A percentile compares a stretch with the other conserved stretches of the same genome.
phyloP scores from a whole-genome alignment of 768 basidiomycete genomes.

The Russula sp. region DNA sequence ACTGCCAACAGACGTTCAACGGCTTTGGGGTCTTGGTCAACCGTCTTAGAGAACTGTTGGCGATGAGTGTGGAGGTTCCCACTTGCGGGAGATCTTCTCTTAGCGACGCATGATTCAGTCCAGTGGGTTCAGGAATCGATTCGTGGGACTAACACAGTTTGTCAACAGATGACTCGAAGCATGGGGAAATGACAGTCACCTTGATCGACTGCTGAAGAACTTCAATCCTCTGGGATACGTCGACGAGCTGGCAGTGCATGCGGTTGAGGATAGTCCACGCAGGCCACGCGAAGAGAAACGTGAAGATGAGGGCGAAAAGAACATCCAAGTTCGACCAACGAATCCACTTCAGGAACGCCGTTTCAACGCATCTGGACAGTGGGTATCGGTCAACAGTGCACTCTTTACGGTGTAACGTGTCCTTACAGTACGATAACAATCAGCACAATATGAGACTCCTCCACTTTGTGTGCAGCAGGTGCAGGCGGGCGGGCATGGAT shows the following conservation, averaged over 20 bases:
- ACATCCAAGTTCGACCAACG: neutral
- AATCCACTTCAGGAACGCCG: neutral
- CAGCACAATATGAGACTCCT: neutral
- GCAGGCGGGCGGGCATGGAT: no score
- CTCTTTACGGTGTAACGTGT: neutral
- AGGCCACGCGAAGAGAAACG: neutral
- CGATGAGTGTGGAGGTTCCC: neutral
- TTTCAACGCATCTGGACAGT: neutral
- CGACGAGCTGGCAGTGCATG: neutral
- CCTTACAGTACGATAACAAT: constrained; percentile 3
- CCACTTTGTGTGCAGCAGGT: no score
- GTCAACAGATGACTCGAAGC: neutral
- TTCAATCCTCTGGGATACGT: neutral
- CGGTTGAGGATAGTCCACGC: constrained; percentile 1
- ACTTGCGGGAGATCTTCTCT: no score
- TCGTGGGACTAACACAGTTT: neutral
- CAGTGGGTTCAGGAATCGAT: neutral
- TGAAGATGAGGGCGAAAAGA: neutral
- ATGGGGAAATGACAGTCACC: neutral
- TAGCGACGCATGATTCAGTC: no score
- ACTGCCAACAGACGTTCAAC: neutral
- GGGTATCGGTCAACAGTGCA: neutral
- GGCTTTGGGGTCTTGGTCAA: neutral
- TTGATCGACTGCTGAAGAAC: constrained; percentile 2
- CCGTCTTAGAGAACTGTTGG: neutral